A percentile compares a stretch with the other conserved stretches of the same genome.
Evolutionary conservation across 2,329 filamentous ascomycete species (phyloP).

Genomic region (Xylariales sp.): DNA sequence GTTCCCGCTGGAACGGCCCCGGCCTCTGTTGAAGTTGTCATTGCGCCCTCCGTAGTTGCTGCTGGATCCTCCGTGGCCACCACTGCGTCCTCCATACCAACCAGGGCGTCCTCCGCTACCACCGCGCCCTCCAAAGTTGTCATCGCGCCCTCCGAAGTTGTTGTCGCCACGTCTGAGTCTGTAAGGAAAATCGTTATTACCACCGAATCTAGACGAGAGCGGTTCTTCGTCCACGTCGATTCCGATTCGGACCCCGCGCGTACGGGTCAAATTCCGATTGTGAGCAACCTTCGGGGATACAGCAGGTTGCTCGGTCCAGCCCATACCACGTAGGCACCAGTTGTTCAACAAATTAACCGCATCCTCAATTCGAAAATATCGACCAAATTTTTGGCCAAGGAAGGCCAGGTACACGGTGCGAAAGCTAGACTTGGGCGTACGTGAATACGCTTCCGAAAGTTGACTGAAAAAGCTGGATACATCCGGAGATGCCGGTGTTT

Average conservation of each 20-base stretch:
- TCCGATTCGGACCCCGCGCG: constrained; percentile 48
- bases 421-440: constrained; percentile 56
- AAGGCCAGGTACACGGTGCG: constrained; percentile 65
- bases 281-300: constrained; percentile 45
- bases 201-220: background rate
- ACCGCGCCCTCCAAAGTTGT: background rate
- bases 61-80: too few species aligned
- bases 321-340: constrained; percentile 64
- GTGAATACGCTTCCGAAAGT: constrained; percentile 56
- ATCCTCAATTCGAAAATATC: constrained; percentile 50
- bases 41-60: background rate
- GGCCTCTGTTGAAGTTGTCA: background rate
- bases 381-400: constrained; percentile 62
- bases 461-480: constrained; percentile 55
- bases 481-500: constrained; percentile 54
- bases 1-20: background rate
- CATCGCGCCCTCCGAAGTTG: too few species aligned
- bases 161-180: too few species aligned
- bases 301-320: constrained; percentile 61
- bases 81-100: too few species aligned
- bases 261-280: constrained; percentile 42
- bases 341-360: constrained; percentile 64
- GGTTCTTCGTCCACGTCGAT: constrained; percentile 31
- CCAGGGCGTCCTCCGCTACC: too few species aligned
- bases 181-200: background rate